Base-by-base conservation (phyloP, 2,329 filamentous ascomycete species). In the Xylariaceae sp. region DNA sequence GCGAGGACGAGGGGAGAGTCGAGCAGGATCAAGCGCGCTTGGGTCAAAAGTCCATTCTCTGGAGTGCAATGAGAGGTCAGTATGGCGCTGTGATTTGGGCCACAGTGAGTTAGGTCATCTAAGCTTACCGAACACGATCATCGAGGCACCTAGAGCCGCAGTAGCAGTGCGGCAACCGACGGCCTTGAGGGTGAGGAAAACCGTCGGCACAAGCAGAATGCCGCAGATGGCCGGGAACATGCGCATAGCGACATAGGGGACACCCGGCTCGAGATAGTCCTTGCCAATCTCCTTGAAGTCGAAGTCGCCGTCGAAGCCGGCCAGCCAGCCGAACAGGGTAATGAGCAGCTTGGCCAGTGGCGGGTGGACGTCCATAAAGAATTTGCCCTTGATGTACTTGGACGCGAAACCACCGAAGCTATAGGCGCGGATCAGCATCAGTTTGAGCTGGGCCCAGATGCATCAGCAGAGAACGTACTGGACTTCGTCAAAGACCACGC, bases 331-430 rank as follows among this genome's bases (percentile, higher is more conserved):
- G 44, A 89, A 88, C 40, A 98, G 76, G 33, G 92, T 94, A 53
- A 98, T 90, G 48, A 98, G 79, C 57, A 98, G 77, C 70, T 98
- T 98, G 46, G 92, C 92, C 40, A 98, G 73, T 29, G 92, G 92
- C 19, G 92, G 92, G 58, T 98, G 92, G n/a, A 98, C 92, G 58
- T 98, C 92, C 92, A 98, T 98, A 63, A 98, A 98, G 75, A 98
- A 98, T 59, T 75, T 83, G 55, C 92, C 92, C 71, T 98, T 96
- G 73, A 98, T 96, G 63, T 98, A 98, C 64, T 98, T 98, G 51
- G 84, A 87, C 45, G 92, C 92, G 58, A 98, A 98, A 31, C 92
- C 92, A 59, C 92, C 92, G 60, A 98, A 98, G 65, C 88, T 94
- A 53, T n/a, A n/a, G 17, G 31, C 37, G 19, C 31, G 16, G 41